phyloP scores from a whole-genome alignment of 768 basidiomycete species.

The Terana coerulea region DNA sequence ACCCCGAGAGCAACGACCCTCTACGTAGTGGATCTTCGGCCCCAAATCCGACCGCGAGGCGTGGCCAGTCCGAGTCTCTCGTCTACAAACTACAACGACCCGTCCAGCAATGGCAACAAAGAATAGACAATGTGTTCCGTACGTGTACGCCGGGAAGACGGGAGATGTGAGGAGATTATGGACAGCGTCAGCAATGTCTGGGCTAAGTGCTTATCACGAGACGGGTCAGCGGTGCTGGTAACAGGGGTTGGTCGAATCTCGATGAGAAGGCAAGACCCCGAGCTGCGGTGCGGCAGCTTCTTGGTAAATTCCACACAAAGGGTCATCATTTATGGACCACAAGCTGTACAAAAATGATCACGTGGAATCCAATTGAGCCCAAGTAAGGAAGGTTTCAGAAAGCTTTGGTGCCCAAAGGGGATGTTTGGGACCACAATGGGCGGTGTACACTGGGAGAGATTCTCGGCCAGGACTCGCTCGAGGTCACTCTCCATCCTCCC shows the following conservation, averaged over 20 bases:
- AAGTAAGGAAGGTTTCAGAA: no score
- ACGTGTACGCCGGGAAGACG: no score
- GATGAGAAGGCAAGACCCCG: constrained; percentile 2
- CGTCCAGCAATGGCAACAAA: no score
- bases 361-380: no score
- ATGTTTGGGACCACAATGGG: neutral
- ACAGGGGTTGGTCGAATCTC: constrained; percentile 5
- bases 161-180: no score
- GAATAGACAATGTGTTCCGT: no score
- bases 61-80: neutral
- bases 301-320: neutral
- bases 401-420: no score
- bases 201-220: neutral
- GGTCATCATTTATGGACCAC: no score
- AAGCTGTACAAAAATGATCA: no score
- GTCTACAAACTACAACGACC: no score
- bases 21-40: constrained; percentile 13
- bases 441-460: constrained; percentile 1
- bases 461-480: constrained; percentile 7
- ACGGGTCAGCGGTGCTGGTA: constrained; percentile 3
- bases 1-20: constrained; percentile 1
- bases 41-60: constrained; percentile 4
- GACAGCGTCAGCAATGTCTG: no score
- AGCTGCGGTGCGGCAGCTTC: neutral
- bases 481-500: constrained; percentile 15